Evolutionary conservation across 306 rosid genomes (phyloP).

Genomic region (Crotalaria pallida): DNA sequence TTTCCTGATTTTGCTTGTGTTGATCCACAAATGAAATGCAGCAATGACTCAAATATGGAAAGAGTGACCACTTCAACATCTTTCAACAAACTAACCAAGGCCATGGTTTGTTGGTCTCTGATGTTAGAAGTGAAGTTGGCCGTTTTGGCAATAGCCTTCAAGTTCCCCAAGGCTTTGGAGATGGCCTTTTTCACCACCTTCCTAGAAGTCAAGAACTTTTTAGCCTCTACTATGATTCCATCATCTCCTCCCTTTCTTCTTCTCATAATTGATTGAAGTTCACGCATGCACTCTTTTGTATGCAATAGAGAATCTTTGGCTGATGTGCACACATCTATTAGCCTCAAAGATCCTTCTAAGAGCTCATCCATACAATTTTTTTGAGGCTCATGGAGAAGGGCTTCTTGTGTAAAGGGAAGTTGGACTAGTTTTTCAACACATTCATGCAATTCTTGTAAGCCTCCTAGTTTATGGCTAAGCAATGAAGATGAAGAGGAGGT

Average conservation of each 20-base stretch:
- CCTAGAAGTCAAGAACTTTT: slow-evolving; percentile 21
- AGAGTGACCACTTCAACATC: slow-evolving; percentile 12
- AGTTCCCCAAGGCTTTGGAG: slow-evolving; percentile 9
- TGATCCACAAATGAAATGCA: slow-evolving; percentile 17
- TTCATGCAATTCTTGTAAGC: slow-evolving; percentile 11
- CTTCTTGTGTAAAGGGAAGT: slow-evolving; percentile 14
- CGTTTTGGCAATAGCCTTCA: slow-evolving; percentile 4
- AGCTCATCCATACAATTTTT: slow-evolving; percentile 14
- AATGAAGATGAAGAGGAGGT: slow-evolving; percentile 23
- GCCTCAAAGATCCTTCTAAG: slow-evolving; percentile 32
- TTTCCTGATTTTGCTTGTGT: slow-evolving; percentile 2
- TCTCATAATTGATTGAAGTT: slow-evolving; percentile 13
- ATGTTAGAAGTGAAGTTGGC: not conserved
- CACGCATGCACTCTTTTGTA: slow-evolving; percentile 21
- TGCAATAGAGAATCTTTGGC: slow-evolving; percentile 24
- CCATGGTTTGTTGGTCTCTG: not conserved
- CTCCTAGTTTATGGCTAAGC: slow-evolving; percentile 1
- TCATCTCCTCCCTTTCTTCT: slow-evolving; percentile 16
- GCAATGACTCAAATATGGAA: slow-evolving; percentile 5
- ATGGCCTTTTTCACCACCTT: slow-evolving; percentile 21
- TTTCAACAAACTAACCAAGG: slow-evolving; percentile 13
- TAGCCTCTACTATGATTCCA: slow-evolving; percentile 1
- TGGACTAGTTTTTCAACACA: slow-evolving; percentile 22
- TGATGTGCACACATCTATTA: slow-evolving; percentile 21
- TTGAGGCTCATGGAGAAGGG: slow-evolving; percentile 20